Percentiles rank a stretch among this genome's conserved stretches.
Evolutionary conservation across 306 rosid genomes (phyloP).

Genomic region (Fragaria vesca): DNA sequence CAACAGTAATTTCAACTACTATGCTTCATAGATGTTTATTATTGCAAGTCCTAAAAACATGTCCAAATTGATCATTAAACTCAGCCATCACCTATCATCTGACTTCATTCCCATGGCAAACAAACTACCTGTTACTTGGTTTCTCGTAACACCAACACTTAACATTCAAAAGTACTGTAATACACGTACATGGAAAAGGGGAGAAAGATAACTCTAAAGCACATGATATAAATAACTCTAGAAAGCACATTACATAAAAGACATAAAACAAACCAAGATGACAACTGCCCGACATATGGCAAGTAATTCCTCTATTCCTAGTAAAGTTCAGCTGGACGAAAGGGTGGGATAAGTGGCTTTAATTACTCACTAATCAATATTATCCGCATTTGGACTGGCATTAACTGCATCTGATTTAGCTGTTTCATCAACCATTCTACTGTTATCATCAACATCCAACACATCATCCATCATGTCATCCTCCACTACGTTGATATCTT

Average conservation of each 20-base stretch:
- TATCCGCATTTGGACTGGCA: conserved; percentile 15
- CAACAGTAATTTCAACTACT: no score
- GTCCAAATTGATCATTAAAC: background rate
- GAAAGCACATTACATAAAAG: background rate
- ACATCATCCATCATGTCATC: conserved; percentile 95
- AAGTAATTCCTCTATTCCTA: background rate
- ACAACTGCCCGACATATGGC: background rate
- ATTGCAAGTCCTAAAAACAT: background rate
- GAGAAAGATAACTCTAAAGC: background rate
- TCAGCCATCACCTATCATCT: background rate
- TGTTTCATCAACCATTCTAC: conserved; percentile 65
- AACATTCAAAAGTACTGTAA: background rate
- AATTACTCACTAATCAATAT: conserved; percentile 32
- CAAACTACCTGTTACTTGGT: background rate
- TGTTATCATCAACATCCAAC: conserved; percentile 65
- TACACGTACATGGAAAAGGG: background rate
- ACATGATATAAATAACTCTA: background rate
- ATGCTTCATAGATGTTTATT: no score
- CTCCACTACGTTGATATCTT: conserved; percentile 84
- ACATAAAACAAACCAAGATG: background rate
- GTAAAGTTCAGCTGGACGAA: background rate
- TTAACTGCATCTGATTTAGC: conserved; percentile 51
- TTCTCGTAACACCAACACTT: background rate
- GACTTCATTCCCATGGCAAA: background rate
- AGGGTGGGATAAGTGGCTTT: background rate